phyloP scores from a whole-genome alignment of 345 rosid genomes.

The Alliaria petiolata region DNA sequence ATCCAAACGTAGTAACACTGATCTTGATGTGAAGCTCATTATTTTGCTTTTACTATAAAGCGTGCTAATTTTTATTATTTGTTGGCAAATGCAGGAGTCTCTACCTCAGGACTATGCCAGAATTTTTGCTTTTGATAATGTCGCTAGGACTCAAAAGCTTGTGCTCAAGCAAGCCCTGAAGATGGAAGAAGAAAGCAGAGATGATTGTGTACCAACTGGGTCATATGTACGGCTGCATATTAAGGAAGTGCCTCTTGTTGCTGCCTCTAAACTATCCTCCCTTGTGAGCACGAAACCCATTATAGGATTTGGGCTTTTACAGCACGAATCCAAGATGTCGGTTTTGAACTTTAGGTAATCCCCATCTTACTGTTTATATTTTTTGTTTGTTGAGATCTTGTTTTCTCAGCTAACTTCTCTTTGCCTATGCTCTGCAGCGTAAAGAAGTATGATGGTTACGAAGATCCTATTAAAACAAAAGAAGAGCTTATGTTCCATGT shows the following conservation, averaged over 20 bases:
- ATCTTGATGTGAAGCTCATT: conserved; percentile 5
- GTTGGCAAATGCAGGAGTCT: conserved; percentile 63
- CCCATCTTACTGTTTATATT: not conserved
- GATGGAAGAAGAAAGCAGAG: conserved; percentile 49
- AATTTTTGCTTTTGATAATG: conserved; percentile 89
- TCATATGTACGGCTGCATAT: conserved; percentile 69
- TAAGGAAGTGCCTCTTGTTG: conserved; percentile 57
- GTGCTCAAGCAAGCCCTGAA: conserved; percentile 59
- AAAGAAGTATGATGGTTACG: conserved; percentile 72
- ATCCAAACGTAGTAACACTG: conserved; percentile 61
- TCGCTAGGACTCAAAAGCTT: conserved; percentile 76
- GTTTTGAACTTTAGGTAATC: conserved; percentile 89
- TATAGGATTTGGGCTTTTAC: conserved; percentile 79
- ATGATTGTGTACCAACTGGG: conserved; percentile 56
- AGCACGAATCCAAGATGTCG: conserved; percentile 94
- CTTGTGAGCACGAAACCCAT: conserved; percentile 46
- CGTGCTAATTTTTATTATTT: conserved; percentile 4
- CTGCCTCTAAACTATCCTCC: conserved; percentile 55
- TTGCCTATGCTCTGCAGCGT: conserved; percentile 43
- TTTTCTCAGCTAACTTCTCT: conserved; percentile 7
- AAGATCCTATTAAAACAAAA: conserved; percentile 79
- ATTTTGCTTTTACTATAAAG: not conserved
- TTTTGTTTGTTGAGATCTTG: not conserved
- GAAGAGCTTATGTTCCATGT: conserved; percentile 89
- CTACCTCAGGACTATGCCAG: conserved; percentile 87